Conservation (phyloP, 1,284 basidiomycete species). For the Leccinum fallax region DNA sequence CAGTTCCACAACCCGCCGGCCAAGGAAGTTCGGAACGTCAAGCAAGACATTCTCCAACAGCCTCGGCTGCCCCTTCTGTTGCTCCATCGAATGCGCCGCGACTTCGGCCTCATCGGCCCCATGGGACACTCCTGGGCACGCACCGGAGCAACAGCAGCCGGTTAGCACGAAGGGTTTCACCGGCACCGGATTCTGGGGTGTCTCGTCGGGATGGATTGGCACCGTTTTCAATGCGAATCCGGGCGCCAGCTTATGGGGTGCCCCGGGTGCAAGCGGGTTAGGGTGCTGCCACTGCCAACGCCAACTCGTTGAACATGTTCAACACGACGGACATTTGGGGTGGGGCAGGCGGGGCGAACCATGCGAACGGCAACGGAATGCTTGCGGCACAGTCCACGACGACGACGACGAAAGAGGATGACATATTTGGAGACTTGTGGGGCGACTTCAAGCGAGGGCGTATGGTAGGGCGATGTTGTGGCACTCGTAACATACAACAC, state of each 20-base stretch:
- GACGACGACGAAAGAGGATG: slow-evolving; percentile 59
- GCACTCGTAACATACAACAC: neutral
- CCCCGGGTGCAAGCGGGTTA: slow-evolving; percentile 17
- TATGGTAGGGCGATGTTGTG: neutral
- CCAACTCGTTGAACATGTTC: slow-evolving; percentile 21
- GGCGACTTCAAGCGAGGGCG: slow-evolving; percentile 68
- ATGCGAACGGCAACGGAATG: slow-evolving; percentile 30
- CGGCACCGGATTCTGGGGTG: slow-evolving; percentile 66
- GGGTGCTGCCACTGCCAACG: slow-evolving; percentile 13
- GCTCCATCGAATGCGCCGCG: slow-evolving; percentile 19
- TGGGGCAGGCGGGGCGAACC: neutral
- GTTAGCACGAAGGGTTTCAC: slow-evolving; percentile 60
- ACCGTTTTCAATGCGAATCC: slow-evolving; percentile 29
- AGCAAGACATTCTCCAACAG: slow-evolving; percentile 80
- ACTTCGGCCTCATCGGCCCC: slow-evolving; percentile 18
- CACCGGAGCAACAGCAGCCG: slow-evolving; percentile 21
- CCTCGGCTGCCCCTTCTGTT: slow-evolving; percentile 10
- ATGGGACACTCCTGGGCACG: slow-evolving; percentile 14
- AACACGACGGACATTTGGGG: slow-evolving; percentile 57
- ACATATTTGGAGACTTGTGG: slow-evolving; percentile 81
- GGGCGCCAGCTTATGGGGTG: slow-evolving; percentile 47
- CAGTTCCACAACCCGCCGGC: slow-evolving; percentile 42
- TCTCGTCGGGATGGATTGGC: slow-evolving; percentile 59
- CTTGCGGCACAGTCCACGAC: slow-evolving; percentile 34
- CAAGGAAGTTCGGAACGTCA: slow-evolving; percentile 50